Base-by-base conservation (phyloP, 2,329 filamentous ascomycete species). In the Colletotrichum cordylinicola region DNA sequence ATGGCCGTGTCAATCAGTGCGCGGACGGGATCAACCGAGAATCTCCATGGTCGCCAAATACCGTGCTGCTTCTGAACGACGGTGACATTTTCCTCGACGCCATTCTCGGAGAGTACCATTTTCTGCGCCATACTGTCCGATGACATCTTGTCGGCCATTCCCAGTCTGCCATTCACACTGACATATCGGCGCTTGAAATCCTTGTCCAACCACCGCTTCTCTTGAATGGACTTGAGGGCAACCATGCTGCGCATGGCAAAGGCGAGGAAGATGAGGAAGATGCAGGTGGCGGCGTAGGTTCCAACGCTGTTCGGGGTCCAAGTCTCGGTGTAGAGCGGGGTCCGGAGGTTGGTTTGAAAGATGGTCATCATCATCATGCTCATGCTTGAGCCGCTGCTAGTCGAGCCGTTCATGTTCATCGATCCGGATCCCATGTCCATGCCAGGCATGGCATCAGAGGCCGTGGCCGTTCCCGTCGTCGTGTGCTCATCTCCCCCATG, bases 221-320 rank as follows among this genome's bases (percentile, higher is more conserved):
- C 91, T 83, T 86, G 90, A 84, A 87, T 92, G 86, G 86, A 91
- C 82, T 95, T 95, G 80, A 91, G 87, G 4, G 96, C 96, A 67
- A 96, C 86, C 18, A 98, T 88, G 24, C 88, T 86, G 68, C 96
- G 94, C 81, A 93, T 92, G 72, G 94, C 81, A 76, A 93, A 88
- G 76, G 93, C 93, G 67, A 98, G 92, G 60, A 94, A 80, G 82
- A 98, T 93, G 75, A 98, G 90, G 86, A 98, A 98, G 83, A 98
- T 94, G 87, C 96, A 98, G 33, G 95, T 98, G 72, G 92, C 96
- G 2, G 95, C 95, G 85, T 98, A 98, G 75, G 90, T 87, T 79
- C 93, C 95, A 8, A 89, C 87, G 43, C 87, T 93, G 33, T 82
- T 85, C 7, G 96, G 96, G 4, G 94, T 94, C 95, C 96, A 98